phyloP scores from a whole-genome alignment of 2,329 filamentous ascomycete species.

The Fusarium clavum region DNA sequence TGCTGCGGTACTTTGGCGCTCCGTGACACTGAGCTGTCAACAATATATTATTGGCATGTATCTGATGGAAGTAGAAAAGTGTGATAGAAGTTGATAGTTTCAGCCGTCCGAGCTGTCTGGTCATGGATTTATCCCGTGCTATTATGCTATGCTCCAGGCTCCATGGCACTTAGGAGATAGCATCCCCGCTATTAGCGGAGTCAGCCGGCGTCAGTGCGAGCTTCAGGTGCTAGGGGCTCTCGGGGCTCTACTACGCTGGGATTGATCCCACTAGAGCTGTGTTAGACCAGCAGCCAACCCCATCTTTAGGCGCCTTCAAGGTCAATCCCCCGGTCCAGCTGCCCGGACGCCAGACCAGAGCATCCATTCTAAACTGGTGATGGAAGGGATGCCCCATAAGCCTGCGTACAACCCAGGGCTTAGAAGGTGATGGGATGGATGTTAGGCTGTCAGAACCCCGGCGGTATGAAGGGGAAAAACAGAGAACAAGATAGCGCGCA shows the following conservation, averaged over 20 bases:
- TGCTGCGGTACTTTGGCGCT: background rate
- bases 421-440: background rate
- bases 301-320: slow-evolving; percentile 43
- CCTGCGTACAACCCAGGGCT: background rate
- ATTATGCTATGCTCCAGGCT: background rate
- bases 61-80: background rate
- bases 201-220: slow-evolving; percentile 42
- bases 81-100: slow-evolving; percentile 21
- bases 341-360: slow-evolving; percentile 18
- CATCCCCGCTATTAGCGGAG: slow-evolving; percentile 43
- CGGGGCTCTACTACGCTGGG: slow-evolving; percentile 27
- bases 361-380: slow-evolving; percentile 19
- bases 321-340: slow-evolving; percentile 36
- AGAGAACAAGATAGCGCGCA: background rate
- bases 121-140: slow-evolving; percentile 21
- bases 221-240: slow-evolving; percentile 38
- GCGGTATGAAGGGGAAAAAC: background rate
- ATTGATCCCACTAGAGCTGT: slow-evolving; percentile 38
- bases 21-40: background rate
- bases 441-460: background rate
- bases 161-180: slow-evolving; percentile 33
- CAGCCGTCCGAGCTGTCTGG: slow-evolving; percentile 28
- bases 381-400: slow-evolving; percentile 15
- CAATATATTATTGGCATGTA: background rate
- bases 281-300: slow-evolving; percentile 41